Conservation (phyloP, 1,284 basidiomycete species). For the Apiotrichum siamense region DNA sequence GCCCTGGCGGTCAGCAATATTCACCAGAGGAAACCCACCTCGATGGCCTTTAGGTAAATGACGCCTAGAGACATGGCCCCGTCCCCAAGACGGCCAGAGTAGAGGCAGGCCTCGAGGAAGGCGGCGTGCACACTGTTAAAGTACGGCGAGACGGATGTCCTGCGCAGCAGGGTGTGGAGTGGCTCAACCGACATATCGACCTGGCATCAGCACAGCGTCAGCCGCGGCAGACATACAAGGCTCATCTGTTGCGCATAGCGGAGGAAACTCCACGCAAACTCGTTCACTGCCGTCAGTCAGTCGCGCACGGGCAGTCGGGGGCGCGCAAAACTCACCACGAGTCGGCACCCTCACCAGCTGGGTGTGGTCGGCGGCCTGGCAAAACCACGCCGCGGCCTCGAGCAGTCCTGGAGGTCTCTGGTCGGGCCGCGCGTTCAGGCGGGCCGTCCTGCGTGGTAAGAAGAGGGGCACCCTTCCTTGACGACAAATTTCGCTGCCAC, state of each 20-base stretch:
- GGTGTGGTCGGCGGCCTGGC: slow-evolving; percentile 5
- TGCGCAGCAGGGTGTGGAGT: slow-evolving; percentile 18
- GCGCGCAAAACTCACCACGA: slow-evolving; percentile 4
- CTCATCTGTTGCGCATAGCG: slow-evolving; percentile 25
- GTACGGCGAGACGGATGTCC: background rate
- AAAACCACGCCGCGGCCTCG: slow-evolving; percentile 13
- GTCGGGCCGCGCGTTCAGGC: background rate
- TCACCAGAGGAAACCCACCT: slow-evolving; percentile 12
- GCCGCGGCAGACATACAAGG: slow-evolving; percentile 13
- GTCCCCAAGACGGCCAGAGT: slow-evolving; percentile 1
- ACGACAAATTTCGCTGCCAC: background rate
- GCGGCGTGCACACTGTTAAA: slow-evolving; percentile 31
- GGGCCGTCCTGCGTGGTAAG: slow-evolving; percentile 10
- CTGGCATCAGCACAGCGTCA: slow-evolving; percentile 1
- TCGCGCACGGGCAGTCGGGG: background rate
- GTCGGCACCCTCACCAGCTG: slow-evolving; percentile 13
- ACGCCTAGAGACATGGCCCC: background rate
- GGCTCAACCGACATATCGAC: slow-evolving; percentile 10
- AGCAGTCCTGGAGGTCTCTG: slow-evolving; percentile 6
- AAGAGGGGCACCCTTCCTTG: no score
- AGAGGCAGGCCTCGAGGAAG: slow-evolving; percentile 28
- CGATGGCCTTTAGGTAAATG: slow-evolving; percentile 21
- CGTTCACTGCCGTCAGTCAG: slow-evolving; percentile 22
- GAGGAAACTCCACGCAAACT: slow-evolving; percentile 31
- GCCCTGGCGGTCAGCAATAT: background rate